Conservation (phyloP, 139 green algal species). For the Zygnema cylindricum region DNA sequence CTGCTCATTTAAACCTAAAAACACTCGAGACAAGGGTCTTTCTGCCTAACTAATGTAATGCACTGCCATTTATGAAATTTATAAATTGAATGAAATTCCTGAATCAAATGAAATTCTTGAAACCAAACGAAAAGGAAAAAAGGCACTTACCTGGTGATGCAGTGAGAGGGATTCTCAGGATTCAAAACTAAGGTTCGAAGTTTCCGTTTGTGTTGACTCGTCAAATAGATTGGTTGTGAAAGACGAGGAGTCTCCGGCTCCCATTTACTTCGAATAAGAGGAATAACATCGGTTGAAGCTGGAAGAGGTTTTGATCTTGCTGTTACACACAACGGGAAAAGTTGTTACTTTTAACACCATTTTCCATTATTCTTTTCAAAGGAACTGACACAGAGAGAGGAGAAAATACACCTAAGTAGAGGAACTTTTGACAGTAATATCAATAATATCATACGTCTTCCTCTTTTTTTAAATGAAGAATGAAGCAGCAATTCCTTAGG, state of each 20-base stretch:
- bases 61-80: no score
- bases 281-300: not conserved
- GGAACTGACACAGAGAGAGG: no score
- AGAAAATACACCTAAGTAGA: no score
- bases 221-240: not conserved
- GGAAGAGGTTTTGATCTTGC: not conserved
- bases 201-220: conserved; percentile 40
- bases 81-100: no score
- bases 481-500: not conserved
- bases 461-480: not conserved
- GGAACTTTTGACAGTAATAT: no score
- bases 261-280: conserved; percentile 17
- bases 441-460: no score
- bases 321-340: not conserved
- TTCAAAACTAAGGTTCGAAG: conserved; percentile 40
- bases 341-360: not conserved
- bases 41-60: no score
- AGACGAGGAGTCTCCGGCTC: not conserved
- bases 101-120: no score
- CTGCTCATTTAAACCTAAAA: no score
- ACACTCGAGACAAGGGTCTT: no score
- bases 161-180: conserved; percentile 23
- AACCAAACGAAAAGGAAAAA: no score
- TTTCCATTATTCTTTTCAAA: not conserved
- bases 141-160: conserved; percentile 25